A percentile compares a stretch with the other conserved stretches of the same genome.
Conservation (phyloP, 2,329 filamentous ascomycete species). For the Teratosphaeriaceae sp. region DNA sequence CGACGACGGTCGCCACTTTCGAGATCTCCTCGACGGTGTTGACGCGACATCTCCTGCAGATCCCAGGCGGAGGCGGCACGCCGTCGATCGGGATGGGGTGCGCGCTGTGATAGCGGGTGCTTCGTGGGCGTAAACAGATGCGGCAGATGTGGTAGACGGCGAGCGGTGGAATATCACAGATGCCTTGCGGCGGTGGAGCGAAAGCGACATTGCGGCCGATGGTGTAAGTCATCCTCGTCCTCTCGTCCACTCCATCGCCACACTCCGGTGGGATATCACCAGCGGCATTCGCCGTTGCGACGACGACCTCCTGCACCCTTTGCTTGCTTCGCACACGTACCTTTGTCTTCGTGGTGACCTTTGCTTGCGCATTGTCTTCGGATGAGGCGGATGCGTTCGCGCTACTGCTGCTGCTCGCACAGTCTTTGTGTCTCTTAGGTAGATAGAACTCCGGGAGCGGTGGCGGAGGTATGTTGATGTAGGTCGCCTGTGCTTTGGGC, state of each 20-base stretch:
- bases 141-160: conserved; percentile 30
- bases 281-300: too few species aligned
- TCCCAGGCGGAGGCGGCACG: conserved; percentile 26
- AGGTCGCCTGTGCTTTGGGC: conserved; percentile 1
- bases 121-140: conserved; percentile 27
- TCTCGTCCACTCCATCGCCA: conserved; percentile 1
- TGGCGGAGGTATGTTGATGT: conserved; percentile 19
- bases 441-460: conserved; percentile 24
- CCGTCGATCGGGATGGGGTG: conserved; percentile 27
- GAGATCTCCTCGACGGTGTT: conserved; percentile 16
- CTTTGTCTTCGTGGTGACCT: conserved; percentile 4
- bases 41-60: conserved; percentile 29
- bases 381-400: conserved; percentile 7
- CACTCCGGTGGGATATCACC: not conserved
- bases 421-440: not conserved
- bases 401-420: conserved; percentile 1
- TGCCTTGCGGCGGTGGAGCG: not conserved
- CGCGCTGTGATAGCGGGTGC: conserved; percentile 27
- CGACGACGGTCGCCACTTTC: conserved; percentile 16
- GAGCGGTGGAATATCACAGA: conserved; percentile 20
- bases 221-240: not conserved
- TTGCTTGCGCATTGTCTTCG: conserved; percentile 3
- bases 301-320: not conserved
- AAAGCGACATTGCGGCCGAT: not conserved
- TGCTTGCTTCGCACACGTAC: conserved; percentile 4